Evolutionary conservation across 495 filamentous ascomycete species (phyloP).

Genomic region (Xylaria intraflava): DNA sequence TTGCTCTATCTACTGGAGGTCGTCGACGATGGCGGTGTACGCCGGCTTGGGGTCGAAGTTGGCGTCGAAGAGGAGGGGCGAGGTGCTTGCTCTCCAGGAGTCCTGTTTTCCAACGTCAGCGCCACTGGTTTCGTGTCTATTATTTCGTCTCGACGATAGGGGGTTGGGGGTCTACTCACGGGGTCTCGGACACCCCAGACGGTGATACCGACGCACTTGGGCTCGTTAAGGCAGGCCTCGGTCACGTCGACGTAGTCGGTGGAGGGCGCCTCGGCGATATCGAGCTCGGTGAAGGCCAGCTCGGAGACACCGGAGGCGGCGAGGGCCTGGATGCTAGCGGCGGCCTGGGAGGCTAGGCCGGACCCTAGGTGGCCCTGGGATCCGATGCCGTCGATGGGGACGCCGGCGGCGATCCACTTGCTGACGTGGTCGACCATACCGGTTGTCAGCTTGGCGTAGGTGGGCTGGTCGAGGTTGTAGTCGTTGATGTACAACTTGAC

Average conservation of each 20-base stretch:
- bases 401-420: conserved; percentile 57
- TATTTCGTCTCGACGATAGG: too few relatives aligned
- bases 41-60: conserved; percentile 57
- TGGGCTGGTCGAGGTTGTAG: conserved; percentile 52
- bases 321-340: conserved; percentile 51
- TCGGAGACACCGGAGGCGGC: conserved; percentile 47
- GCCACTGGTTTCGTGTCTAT: not conserved
- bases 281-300: conserved; percentile 58
- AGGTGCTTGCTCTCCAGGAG: conserved; percentile 56
- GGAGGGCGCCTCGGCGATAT: conserved; percentile 52
- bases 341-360: conserved; percentile 39
- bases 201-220: conserved; percentile 67
- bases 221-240: conserved; percentile 56
- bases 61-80: conserved; percentile 59
- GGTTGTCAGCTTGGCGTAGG: conserved; percentile 44
- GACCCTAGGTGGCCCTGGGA: conserved; percentile 56
- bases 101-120: conserved; percentile 32
- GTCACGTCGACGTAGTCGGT: conserved; percentile 58
- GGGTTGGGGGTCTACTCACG: conserved; percentile 33
- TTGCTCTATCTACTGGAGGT: conserved; percentile 29
- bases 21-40: conserved; percentile 53
- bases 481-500: conserved; percentile 65
- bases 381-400: conserved; percentile 69
- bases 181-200: conserved; percentile 69
- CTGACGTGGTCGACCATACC: conserved; percentile 60